These are phyloP conservation scores for Zarea fungicola DNA, from an alignment of 2,329 filamentous ascomycete species.

Conservation along the genomic window DNA sequence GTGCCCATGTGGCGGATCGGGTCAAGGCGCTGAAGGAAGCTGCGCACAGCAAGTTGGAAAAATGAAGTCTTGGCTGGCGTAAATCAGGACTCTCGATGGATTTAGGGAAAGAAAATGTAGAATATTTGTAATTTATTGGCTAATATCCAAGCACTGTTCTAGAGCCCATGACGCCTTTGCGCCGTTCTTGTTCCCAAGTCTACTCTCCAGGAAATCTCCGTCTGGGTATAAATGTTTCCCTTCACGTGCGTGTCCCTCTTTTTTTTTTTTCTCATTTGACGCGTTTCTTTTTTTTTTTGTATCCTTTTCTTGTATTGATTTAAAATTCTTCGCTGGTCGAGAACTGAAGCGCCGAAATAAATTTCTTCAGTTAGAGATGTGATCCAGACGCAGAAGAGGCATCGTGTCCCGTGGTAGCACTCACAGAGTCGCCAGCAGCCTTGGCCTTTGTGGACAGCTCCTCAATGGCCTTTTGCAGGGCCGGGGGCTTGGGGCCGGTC, in stretches of 20 bases:
- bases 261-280: neutral
- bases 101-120: too few species aligned
- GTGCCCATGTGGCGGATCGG: too few species aligned
- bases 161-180: too few species aligned
- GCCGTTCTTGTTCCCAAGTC: too few species aligned
- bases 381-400: conserved; percentile 7
- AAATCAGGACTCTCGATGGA: too few species aligned
- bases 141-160: too few species aligned
- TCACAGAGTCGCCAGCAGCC: conserved; percentile 13
- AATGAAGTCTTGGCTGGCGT: too few species aligned
- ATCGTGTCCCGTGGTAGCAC: conserved; percentile 13
- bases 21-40: too few species aligned
- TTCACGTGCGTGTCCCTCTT: neutral
- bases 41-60: too few species aligned
- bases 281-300: neutral
- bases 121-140: too few species aligned
- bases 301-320: neutral
- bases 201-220: too few species aligned
- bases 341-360: conserved; percentile 13
- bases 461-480: conserved; percentile 26
- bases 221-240: conserved; percentile 1
- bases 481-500: conserved; percentile 32
- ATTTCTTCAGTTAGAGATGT: neutral
- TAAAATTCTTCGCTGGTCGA: conserved; percentile 21
- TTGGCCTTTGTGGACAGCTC: conserved; percentile 22